Evolutionary conservation across 805 yeast species (phyloP).

Genomic region (Candida arabinofermentans): DNA sequence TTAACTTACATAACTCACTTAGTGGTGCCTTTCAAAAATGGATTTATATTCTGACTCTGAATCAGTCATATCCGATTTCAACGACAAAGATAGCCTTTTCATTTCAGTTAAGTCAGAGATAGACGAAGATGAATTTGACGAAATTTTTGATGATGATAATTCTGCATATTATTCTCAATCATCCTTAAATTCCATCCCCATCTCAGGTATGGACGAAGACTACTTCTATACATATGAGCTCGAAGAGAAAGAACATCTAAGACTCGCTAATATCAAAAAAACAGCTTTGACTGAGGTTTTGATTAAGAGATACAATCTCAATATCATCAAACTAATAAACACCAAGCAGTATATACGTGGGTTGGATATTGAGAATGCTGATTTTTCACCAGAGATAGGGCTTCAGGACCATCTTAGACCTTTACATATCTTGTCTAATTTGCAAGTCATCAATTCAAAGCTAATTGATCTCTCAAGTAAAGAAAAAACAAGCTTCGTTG

Average conservation of each 20-base stretch:
- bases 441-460: slow-evolving; percentile 6
- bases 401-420: background rate
- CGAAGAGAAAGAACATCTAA: background rate
- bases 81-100: slow-evolving; percentile 11
- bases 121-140: background rate
- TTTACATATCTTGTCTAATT: background rate
- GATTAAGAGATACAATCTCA: slow-evolving; percentile 1
- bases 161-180: background rate
- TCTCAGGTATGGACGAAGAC: background rate
- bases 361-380: slow-evolving; percentile 1
- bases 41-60: slow-evolving; percentile 8
- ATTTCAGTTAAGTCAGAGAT: slow-evolving; percentile 6
- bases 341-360: slow-evolving; percentile 5
- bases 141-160: background rate
- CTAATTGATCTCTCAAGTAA: background rate
- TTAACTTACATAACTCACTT: too few species aligned
- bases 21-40: background rate
- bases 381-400: background rate
- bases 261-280: background rate
- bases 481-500: background rate
- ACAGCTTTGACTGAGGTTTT: slow-evolving; percentile 1
- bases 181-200: background rate
- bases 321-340: slow-evolving; percentile 2
- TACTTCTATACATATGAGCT: background rate
- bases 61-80: slow-evolving; percentile 17